A percentile compares a stretch with the other conserved stretches of the same genome.
Evolutionary conservation across 2,329 filamentous ascomycete species (phyloP).

Genomic region (Penicillium sp.): DNA sequence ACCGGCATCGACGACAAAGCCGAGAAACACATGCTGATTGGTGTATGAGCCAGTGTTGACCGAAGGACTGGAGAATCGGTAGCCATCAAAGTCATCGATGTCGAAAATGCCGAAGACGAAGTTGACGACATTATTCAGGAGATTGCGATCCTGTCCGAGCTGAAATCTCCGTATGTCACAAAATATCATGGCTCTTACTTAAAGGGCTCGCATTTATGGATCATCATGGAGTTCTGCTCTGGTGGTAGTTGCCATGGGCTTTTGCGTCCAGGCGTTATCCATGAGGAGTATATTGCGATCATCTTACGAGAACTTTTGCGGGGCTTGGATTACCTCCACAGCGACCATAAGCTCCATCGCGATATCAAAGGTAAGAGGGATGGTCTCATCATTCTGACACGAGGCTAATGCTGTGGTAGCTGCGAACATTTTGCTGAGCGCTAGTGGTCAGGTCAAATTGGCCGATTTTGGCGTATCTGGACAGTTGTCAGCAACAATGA

Average conservation of each 20-base stretch:
- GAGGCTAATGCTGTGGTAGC: slow-evolving; percentile 53
- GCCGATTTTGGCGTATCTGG: slow-evolving; percentile 97
- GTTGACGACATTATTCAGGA: slow-evolving; percentile 99
- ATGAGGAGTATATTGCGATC: slow-evolving; percentile 95
- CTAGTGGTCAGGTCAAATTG: slow-evolving; percentile 92
- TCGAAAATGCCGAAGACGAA: slow-evolving; percentile 98
- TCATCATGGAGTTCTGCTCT: slow-evolving; percentile 99
- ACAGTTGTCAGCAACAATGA: slow-evolving; percentile 96
- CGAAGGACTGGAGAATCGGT: slow-evolving; percentile 90
- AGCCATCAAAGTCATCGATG: slow-evolving; percentile 97
- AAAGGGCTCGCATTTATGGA: slow-evolving; percentile 95
- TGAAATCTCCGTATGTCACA: slow-evolving; percentile 69
- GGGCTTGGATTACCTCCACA: slow-evolving; percentile 88
- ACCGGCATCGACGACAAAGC: background rate
- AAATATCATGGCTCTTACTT: slow-evolving; percentile 91
- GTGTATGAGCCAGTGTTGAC: slow-evolving; percentile 64
- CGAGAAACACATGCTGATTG: background rate
- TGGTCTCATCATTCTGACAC: background rate
- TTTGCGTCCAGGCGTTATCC: slow-evolving; percentile 87
- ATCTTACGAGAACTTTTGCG: slow-evolving; percentile 86
- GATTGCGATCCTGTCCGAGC: slow-evolving; percentile 92
- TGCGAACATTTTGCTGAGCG: slow-evolving; percentile 84
- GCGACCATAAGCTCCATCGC: slow-evolving; percentile 91
- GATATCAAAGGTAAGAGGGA: slow-evolving; percentile 77
- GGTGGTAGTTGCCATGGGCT: slow-evolving; percentile 94